Evolutionary conservation across 345 rosid genomes (phyloP), one percentile per base, ranked within the genome.

Genomic region (Citrus australasica): DNA sequence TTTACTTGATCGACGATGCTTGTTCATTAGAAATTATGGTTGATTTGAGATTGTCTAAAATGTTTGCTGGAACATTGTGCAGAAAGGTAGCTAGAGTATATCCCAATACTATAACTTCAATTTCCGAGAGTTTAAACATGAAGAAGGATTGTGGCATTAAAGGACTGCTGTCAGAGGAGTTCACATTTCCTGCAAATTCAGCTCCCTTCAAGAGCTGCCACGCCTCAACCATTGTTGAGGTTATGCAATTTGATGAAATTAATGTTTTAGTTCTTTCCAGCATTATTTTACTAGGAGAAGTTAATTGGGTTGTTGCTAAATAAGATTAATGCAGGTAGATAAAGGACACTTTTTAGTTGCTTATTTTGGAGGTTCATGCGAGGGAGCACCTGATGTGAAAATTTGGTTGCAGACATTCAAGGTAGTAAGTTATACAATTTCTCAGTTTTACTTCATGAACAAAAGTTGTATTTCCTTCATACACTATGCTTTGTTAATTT

Each of bases 201-300:
- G 90, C 89, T 82, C 97, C 98, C 16, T 96, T 96, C 79, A 83
- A 89, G 78, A 93, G 85, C 83, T 96, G 97, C 70, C 98, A 96
- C 82, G 98, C 98, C 25, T 92, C 98, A 48, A 93, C 97, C 84
- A 90, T 95, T 64, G 93, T 89, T 9, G 97, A 92, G 95, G 96
- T 91, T 61, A 32, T 25, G 77, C 75, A 81, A 40, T 78, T 28
- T 46, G 69, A 13, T 72, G 56, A 48, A 28, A 69, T 53, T 30
- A 40, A 33, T 51, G 46, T 69, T 72, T 30, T 17, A 19, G 17
- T 69, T 71, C 46, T 73, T 66, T 24, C 60, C 55, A 3, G 28
- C 28, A 17, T 64, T 72, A 70, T 77, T 65, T 46, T 35, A 21
- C 4, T 67, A 1, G 35, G 59, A 28, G 71, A 60, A 77, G 27